phyloP scores from a whole-genome alignment of 768 basidiomycete species.

The Imleria badia region DNA sequence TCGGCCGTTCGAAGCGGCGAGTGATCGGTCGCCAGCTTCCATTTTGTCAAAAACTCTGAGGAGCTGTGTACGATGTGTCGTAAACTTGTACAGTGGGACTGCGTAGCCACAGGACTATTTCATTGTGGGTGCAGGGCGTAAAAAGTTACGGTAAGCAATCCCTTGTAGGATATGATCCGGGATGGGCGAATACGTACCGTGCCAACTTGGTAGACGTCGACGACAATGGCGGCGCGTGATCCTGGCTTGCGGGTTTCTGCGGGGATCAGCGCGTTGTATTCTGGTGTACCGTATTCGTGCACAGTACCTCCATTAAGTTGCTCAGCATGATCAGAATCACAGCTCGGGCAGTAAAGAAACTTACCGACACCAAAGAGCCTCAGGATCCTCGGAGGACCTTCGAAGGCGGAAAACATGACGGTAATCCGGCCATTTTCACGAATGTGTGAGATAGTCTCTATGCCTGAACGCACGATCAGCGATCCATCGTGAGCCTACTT shows the following conservation, averaged over 20 bases:
- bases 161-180: background rate
- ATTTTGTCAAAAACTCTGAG: constrained; percentile 40
- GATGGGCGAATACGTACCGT: constrained; percentile 34
- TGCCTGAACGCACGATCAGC: constrained; percentile 33
- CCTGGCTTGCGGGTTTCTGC: constrained; percentile 49
- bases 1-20: background rate
- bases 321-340: background rate
- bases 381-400: constrained; percentile 56
- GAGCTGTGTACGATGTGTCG: constrained; percentile 53
- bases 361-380: constrained; percentile 57
- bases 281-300: constrained; percentile 60
- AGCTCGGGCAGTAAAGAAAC: background rate
- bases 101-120: constrained; percentile 64
- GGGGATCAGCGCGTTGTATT: constrained; percentile 55
- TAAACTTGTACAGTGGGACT: constrained; percentile 61
- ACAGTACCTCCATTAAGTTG: constrained; percentile 43
- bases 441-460: constrained; percentile 61
- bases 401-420: constrained; percentile 58
- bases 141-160: background rate
- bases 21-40: constrained; percentile 41
- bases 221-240: constrained; percentile 56
- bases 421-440: constrained; percentile 64
- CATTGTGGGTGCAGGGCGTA: background rate
- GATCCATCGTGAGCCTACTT: background rate
- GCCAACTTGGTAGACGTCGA: constrained; percentile 57